phyloP scores from a whole-genome alignment of 176 grass and related monocot species.

The Miscanthus lutarioriparius region DNA sequence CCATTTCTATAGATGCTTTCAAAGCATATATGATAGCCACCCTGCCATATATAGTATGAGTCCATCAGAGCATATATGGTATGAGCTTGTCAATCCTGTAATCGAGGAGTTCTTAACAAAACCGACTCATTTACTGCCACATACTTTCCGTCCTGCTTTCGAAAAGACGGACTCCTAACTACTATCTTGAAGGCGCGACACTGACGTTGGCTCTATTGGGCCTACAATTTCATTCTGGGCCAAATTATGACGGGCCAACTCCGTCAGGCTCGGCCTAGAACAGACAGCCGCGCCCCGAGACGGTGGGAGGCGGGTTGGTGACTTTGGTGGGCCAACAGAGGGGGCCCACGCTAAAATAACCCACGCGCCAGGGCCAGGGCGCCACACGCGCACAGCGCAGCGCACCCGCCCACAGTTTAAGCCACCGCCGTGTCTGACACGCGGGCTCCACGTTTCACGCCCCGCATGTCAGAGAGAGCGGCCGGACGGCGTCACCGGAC shows the following conservation, averaged over 20 bases:
- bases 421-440: too few species aligned
- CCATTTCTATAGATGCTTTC: fast-evolving
- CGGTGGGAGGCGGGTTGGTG: too few species aligned
- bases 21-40: too few species aligned
- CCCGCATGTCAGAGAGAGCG: neutral
- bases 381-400: neutral
- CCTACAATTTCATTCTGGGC: neutral
- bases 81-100: too few species aligned
- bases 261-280: neutral
- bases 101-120: too few species aligned
- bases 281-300: neutral
- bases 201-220: neutral
- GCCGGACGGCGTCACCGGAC: too few species aligned
- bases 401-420: neutral
- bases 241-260: neutral
- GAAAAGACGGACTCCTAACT: too few species aligned
- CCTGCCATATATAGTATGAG: too few species aligned
- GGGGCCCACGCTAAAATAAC: neutral
- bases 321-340: neutral
- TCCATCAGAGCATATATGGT: too few species aligned
- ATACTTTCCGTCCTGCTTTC: too few species aligned
- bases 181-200: neutral
- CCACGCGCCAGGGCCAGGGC: neutral
- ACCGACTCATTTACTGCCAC: too few species aligned
- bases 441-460: neutral